Base-by-base conservation (phyloP, 306 rosid species). In the cucumber (Cucumis sativus) region DNA sequence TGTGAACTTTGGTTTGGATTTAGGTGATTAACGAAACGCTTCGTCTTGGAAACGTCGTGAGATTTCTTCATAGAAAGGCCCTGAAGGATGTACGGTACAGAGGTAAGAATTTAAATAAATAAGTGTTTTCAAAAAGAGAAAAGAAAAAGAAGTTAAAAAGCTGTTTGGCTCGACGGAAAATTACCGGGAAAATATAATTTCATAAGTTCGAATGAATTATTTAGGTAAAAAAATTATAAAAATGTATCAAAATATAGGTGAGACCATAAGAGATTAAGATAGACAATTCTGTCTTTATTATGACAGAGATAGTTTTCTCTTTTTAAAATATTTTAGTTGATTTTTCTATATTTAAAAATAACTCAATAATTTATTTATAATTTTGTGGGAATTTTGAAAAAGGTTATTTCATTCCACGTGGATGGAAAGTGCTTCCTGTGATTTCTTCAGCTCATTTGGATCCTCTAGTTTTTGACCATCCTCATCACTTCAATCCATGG, bases 391-490 rank as follows among this genome's bases (percentile, higher is more conserved):
- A 41, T 43, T 39, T 59, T 82, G 74, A 78, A 81, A 92, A 92
- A 96, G 98, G 98, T 55, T 96, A 92, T 84, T 96, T 92, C 87
- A 92, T 96, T 90, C 99, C 99, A 86, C 82, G 97, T 88, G 99
- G 99, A 57, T 96, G 99, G 99, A 92, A 96, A 96, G 98, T 96
- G 86, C 99, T 96, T 58, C 99, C 99, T 77, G 99, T 96, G 54
- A 89, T 96, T 70, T 85, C 98, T 83, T 98, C 99, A 71, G 91
- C 83, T 89, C 99, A 96, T 88, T 77, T 96, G 88, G 98, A 96
- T 87, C 88, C 99, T 83, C 79, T 77, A 65, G 91, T 86, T 88
- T 96, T 89, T 88, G 97, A 92, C 91, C 90, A 96, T 62, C 99
- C 99, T 85, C 96, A 91, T 68, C 90, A 84, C 81, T 96, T 96